Evolutionary conservation across 768 basidiomycete species (phyloP), one percentile per base, ranked within the genome.

Genomic region (Lanmaoa pseudosensibilis): DNA sequence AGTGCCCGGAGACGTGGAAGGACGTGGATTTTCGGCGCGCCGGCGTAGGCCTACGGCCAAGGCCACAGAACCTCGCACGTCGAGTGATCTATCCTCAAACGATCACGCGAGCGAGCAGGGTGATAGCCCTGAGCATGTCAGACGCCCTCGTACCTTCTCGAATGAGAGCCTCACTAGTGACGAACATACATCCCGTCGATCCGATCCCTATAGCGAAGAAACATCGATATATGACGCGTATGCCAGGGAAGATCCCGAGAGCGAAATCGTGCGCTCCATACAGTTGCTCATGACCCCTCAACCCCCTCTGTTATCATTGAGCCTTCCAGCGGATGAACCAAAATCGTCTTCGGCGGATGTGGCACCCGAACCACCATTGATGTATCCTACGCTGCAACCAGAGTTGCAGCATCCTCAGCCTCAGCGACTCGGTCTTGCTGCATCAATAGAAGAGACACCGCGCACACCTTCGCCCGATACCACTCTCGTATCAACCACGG

Each of bases 171-270:
- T 60, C 25, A 61, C 59, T 15, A 71, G 77, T 15, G 74, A 78
- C 46, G 75, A 72, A 21, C 82, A 83, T 16, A 16, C 65, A 67
- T 33, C 71, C 61, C 45, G 65, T 61, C 48, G 87, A 49, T 88
- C 89, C 2, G 85, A 91, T 43, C 88, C 89, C 2, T 92, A 86
- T 64, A 88, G 85, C 56, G 91, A 92, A 57, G 93, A 94, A 61
- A 73, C 84, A 4, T 82, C 81, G 37, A 94, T 96, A 58, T 92
- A 88, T 66, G 94, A 95, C 63, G 83, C 92, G 12, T 96, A 98
- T 66, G 83, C 75, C 21, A 70, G 77, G 40, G 80, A 80, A 41
- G 85, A 85, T 9, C 81, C 85, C 7, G 81, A 84, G 11, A 72
- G 72, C 18, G 71, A 73, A 19, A 58, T 62, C 9, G 44, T 43